Percentiles rank a stretch among this genome's conserved stretches.
Conservation (phyloP, 257 asterid genomes). For the Solanum medicagineum region DNA sequence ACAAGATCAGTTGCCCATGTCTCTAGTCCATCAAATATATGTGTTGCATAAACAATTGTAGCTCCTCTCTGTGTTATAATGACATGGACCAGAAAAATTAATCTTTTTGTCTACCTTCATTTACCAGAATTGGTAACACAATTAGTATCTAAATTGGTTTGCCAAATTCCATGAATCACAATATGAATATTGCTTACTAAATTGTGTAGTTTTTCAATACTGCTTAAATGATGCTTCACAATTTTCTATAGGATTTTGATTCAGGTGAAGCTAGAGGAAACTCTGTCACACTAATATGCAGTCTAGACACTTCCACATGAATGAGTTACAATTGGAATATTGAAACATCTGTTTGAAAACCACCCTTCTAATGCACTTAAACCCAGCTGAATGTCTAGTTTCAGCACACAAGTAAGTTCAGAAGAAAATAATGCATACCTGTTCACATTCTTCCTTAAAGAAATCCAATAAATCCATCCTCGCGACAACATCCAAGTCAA, state of each 20-base stretch:
- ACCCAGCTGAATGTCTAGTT: neutral
- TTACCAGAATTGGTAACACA: neutral
- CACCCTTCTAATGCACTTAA: neutral
- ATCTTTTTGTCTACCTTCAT: too few relatives aligned
- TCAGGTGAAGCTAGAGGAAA: neutral
- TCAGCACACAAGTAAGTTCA: neutral
- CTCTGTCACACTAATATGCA: neutral
- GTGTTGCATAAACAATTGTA: constrained; percentile 87
- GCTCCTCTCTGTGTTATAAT: constrained; percentile 77
- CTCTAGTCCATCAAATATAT: constrained; percentile 93
- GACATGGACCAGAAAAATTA: neutral
- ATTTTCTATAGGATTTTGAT: neutral
- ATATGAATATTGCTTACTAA: neutral
- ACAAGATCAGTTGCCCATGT: constrained; percentile 88
- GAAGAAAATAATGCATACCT: constrained; percentile 26
- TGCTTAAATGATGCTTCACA: neutral
- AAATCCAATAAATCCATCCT: constrained; percentile 93
- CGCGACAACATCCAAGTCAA: constrained; percentile 90
- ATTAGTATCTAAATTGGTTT: neutral
- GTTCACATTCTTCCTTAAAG: constrained; percentile 85
- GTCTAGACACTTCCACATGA: neutral
- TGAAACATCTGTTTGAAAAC: neutral
- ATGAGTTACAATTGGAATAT: neutral
- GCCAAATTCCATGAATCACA: neutral
- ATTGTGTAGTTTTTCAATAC: neutral